A percentile compares a stretch with the other conserved stretches of the same genome.
phyloP scores from a whole-genome alignment of 192 early-diverging fungal species.

The Backusella macrospora region DNA sequence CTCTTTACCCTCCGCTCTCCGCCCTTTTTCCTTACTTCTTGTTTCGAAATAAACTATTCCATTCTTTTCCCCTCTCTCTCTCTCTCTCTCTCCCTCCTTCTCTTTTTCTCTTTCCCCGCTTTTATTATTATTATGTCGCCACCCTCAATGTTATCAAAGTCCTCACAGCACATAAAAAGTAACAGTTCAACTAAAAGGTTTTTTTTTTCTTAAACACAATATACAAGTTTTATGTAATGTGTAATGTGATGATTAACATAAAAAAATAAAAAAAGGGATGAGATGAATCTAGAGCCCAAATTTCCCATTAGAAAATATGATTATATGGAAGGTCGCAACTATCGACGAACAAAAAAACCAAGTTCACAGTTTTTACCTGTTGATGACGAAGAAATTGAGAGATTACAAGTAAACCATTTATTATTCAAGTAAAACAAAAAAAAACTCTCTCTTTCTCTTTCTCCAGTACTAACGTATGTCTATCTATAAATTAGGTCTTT shows the following conservation, averaged over 20 bases:
- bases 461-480: background rate
- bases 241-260: too few relatives aligned
- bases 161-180: constrained; percentile 4
- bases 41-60: too few relatives aligned
- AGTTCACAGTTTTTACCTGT: constrained; percentile 30
- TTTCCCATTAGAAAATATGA: constrained; percentile 28
- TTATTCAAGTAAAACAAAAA: constrained; percentile 17
- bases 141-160: background rate
- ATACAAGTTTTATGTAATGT: too few relatives aligned
- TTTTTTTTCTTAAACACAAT: too few relatives aligned
- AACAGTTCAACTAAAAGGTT: constrained; percentile 11
- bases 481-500: constrained; percentile 8
- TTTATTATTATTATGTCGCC: too few relatives aligned
- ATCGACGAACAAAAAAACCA: constrained; percentile 10
- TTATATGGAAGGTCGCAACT: constrained; percentile 31
- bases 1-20: too few relatives aligned
- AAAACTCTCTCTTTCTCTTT: background rate
- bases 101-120: background rate
- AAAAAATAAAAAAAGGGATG: too few relatives aligned
- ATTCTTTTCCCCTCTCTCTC: background rate
- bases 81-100: background rate
- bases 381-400: constrained; percentile 42
- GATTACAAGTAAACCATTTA: constrained; percentile 31
- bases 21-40: background rate
- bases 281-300: constrained; percentile 1